These are phyloP conservation scores for Gossypium davidsonii DNA, from an alignment of 441 rosid genomes.

Conservation along the genomic window DNA sequence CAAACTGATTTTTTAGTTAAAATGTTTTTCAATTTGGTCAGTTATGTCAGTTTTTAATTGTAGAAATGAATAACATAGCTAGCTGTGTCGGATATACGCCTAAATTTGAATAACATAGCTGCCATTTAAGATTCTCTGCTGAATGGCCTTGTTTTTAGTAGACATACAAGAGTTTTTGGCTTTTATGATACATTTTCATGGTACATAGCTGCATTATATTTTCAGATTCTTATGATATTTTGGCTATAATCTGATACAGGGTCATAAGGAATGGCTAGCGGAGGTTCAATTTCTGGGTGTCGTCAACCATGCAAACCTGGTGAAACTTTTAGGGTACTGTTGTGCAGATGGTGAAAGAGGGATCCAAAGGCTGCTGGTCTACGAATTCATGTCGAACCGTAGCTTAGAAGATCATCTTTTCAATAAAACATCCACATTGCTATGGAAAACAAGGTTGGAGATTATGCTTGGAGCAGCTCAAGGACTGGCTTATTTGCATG, in stretches of 20 bases:
- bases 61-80: too few relatives aligned
- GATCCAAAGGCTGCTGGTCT: slow-evolving; percentile 28
- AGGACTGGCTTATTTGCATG: slow-evolving; percentile 56
- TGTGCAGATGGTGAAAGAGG: slow-evolving; percentile 30
- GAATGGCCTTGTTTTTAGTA: too few relatives aligned
- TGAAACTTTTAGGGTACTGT: slow-evolving; percentile 44
- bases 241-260: slow-evolving; percentile 15
- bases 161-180: too few relatives aligned
- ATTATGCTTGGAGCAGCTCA: slow-evolving; percentile 45
- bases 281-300: slow-evolving; percentile 44
- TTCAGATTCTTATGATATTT: slow-evolving; percentile 6
- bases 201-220: background rate
- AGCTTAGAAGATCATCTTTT: slow-evolving; percentile 39
- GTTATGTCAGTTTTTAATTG: too few relatives aligned
- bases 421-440: slow-evolving; percentile 14
- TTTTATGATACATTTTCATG: too few relatives aligned
- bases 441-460: slow-evolving; percentile 37
- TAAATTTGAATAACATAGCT: too few relatives aligned
- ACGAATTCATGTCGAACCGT: slow-evolving; percentile 32
- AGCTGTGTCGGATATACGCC: too few relatives aligned
- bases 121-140: too few relatives aligned
- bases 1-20: too few relatives aligned
- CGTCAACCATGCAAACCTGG: slow-evolving; percentile 36
- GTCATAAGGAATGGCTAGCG: slow-evolving; percentile 37
- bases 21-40: too few relatives aligned